Evolutionary conservation across 2,329 filamentous ascomycete genomes (phyloP), one percentile per base, ranked within the genome.

Genomic region (Hypoxylon sp.): DNA sequence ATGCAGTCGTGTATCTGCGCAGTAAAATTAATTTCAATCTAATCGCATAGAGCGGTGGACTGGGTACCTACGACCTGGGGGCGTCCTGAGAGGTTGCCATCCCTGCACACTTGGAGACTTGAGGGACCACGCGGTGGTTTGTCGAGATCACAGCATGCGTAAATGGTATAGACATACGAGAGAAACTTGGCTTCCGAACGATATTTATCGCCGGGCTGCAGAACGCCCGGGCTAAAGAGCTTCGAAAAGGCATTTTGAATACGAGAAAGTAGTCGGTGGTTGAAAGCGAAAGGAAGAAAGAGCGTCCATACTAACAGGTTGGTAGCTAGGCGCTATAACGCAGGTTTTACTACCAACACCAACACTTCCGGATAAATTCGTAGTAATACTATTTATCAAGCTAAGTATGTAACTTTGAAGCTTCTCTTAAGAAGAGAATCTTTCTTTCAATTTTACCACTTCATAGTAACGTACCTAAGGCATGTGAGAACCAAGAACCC

Each of bases 1-100:
- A 91, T 0, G 89, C 90, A 26, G 90, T 87, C 17, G 90, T 92
- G 75, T 92, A 88, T 31, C 71, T 74, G 26, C 1, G 31, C 26
- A 6, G 8, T 37, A 46, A 31, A n/a, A 3, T 60, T 24, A 63
- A 37, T 19, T 24, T 46, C 44, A 11, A 1, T 10, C n/a, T 33
- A 57, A 29, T 39, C 13, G 8, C 8, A 11, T 35, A 29, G 19
- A 9, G 22, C 19, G 35, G 35, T 35, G 14, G 10, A 57, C 9
- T 9, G 35, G 11, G 8, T 37, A 52, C 59, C 29, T 48, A 66
- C 66, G 59, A 29, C 48, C 47, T 50, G 14, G 42, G 2, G 29
- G 13, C 50, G 33, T 5, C 37, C 11, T 58, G 59, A 54, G 47
- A n/a, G 5, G 5, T 22, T 24, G 24, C 47, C 46, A 55, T 31